Evolutionary conservation across 352 stramenopile genomes (phyloP).

Genomic region (Phytophthora nicotianae): DNA sequence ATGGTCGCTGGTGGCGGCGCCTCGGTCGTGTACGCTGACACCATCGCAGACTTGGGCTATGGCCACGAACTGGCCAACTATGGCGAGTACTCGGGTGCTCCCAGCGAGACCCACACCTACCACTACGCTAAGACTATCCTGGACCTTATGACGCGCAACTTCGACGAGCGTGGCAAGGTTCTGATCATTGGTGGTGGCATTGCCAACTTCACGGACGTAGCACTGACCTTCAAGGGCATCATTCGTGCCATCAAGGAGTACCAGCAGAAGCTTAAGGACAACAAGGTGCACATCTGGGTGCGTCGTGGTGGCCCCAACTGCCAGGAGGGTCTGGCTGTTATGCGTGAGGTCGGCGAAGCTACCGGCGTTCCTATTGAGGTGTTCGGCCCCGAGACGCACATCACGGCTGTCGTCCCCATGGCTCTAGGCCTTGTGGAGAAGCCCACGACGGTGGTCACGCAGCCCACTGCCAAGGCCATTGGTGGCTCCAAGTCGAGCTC

Average conservation of each 20-base stretch:
- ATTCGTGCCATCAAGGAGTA: constrained; percentile 95
- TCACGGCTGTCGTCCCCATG: constrained; percentile 94
- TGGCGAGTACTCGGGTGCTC: constrained; percentile 97
- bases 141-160: constrained; percentile 94
- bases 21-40: constrained; percentile 97
- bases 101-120: constrained; percentile 96
- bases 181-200: constrained; percentile 98
- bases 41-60: constrained; percentile 95
- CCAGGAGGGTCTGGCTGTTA: constrained; percentile 94
- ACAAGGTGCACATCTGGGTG: constrained; percentile 95
- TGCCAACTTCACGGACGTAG: constrained; percentile 98
- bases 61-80: constrained; percentile 97
- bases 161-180: constrained; percentile 92
- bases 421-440: constrained; percentile 91
- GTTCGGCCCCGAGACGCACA: constrained; percentile 96
- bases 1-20: constrained; percentile 97
- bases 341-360: constrained; percentile 89
- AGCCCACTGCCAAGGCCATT: constrained; percentile 27
- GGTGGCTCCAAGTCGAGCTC: constrained; percentile 24
- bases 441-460: constrained; percentile 29
- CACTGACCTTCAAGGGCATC: constrained; percentile 97
- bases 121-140: constrained; percentile 98
- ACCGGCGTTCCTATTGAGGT: constrained; percentile 95
- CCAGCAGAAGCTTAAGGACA: constrained; percentile 90
- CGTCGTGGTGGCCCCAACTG: constrained; percentile 96